These are phyloP conservation scores for Bipolaris victoriae DNA, from an alignment of 2,329 filamentous ascomycete species.

Conservation along the genomic window DNA sequence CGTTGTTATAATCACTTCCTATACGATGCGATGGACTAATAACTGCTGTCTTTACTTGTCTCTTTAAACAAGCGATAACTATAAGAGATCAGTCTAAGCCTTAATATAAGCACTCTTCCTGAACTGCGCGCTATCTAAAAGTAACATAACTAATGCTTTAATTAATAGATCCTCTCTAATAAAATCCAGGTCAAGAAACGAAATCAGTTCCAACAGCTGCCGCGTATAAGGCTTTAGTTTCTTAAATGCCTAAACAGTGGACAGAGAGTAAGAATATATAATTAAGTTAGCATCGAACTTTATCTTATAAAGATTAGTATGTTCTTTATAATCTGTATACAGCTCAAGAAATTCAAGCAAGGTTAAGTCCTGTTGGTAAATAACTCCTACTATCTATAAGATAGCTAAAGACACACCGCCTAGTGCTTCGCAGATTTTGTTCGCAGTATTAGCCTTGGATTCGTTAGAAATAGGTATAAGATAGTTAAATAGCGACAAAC, in stretches of 20 bases:
- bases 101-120: slow-evolving; percentile 4
- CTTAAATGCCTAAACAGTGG: slow-evolving; percentile 14
- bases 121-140: slow-evolving; percentile 2
- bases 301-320: slow-evolving; percentile 7
- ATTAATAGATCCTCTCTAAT: slow-evolving; percentile 13
- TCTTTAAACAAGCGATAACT: slow-evolving; percentile 8
- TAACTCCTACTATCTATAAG: slow-evolving; percentile 28
- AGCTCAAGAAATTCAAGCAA: slow-evolving; percentile 18
- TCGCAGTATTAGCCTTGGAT: slow-evolving; percentile 1
- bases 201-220: slow-evolving; percentile 10
- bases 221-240: slow-evolving; percentile 9
- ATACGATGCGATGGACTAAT: slow-evolving; percentile 11
- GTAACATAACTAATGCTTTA: slow-evolving; percentile 5
- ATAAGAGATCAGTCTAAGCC: slow-evolving; percentile 6
- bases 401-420: slow-evolving; percentile 26
- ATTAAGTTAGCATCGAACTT: slow-evolving; percentile 4
- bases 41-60: slow-evolving; percentile 8
- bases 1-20: slow-evolving; percentile 7
- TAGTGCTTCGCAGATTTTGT: slow-evolving; percentile 9
- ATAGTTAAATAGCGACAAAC: slow-evolving; percentile 5
- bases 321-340: slow-evolving; percentile 11
- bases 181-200: slow-evolving; percentile 13
- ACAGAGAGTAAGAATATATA: slow-evolving; percentile 6
- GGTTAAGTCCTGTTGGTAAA: slow-evolving; percentile 11
- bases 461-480: slow-evolving; percentile 3